Base-by-base conservation (phyloP, 768 basidiomycete genomes). In the Pholiota molesta region DNA sequence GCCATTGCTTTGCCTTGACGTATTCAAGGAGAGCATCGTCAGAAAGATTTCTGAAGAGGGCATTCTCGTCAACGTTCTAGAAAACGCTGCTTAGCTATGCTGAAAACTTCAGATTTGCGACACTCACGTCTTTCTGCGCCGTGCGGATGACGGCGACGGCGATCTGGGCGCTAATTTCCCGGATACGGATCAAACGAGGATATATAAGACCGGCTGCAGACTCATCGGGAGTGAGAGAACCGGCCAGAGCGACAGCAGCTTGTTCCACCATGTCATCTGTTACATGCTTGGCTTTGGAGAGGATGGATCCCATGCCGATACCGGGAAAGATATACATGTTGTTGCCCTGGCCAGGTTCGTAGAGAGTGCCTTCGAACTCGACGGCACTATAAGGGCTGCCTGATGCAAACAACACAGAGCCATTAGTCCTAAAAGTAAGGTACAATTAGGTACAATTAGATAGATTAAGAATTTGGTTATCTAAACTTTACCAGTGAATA, bases 301-400 rank as follows among this genome's bases (percentile, higher is more conserved):
- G 75, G 66, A 89, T 85, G 9, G 83, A 68, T 5, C 89, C 89
- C 62, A 90, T 74, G 1, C 89, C 90, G 60, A 91, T 74, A 17
- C 82, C 81, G 17, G 82, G 83, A 74, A 85, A 86, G 66, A 86
- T 85, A 73, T 87, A 87, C 87, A 91, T 89, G 75, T 92, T 93
- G 74, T 93, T 93, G 10, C 90, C 90, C 72, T 93, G 91, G 0
- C 88, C 89, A 1, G 91, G 84, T 63, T 88, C 86, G 63, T 84
- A 77, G 0, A 67, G 62, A 49, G 76, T 81, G 26, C 83, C 84
- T 35, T 81, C 72, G 68, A 75, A 81, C 52, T 79, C 77, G 49
- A 86, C 73, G 2, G 82, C 71, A 17, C 80, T 75, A 77, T 91
- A 93, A 0, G 91, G 91, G 52, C 83, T 85, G 3, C 91, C 91